Conservation (phyloP, 371 early-diverging fungal genomes). For the Amoeboaphelidium occidentale region DNA sequence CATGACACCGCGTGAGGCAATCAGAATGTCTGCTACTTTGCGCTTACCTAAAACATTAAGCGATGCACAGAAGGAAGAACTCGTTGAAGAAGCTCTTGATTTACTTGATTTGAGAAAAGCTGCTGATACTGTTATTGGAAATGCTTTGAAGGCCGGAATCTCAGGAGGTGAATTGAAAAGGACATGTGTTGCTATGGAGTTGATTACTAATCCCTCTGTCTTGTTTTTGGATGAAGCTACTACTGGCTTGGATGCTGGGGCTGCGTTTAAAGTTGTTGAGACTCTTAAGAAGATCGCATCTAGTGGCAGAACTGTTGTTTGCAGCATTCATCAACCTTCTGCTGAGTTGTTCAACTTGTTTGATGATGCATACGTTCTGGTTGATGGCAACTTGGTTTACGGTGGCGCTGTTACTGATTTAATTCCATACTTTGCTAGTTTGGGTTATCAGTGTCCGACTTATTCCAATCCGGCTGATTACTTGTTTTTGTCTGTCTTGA, state of each 20-base stretch:
- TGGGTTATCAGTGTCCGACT: not conserved
- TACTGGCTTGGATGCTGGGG: constrained; percentile 9
- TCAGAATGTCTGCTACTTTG: not conserved
- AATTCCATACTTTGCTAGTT: not conserved
- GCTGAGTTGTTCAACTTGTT: constrained; percentile 8
- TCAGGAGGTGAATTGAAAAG: constrained; percentile 13
- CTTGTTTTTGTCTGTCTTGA: not conserved
- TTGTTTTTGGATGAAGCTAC: constrained; percentile 15
- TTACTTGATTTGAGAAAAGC: not conserved
- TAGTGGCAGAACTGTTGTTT: not conserved
- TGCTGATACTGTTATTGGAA: not conserved
- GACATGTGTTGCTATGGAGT: constrained; percentile 16
- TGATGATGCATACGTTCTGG: constrained; percentile 9
- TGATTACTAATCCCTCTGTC: constrained; percentile 6
- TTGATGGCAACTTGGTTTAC: constrained; percentile 7
- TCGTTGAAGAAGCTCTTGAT: not conserved
- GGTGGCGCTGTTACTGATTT: constrained; percentile 4
- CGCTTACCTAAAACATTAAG: not conserved
- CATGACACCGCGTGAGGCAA: not conserved
- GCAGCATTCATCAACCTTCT: constrained; percentile 6
- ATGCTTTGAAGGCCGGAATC: not conserved
- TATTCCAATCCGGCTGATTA: constrained; percentile 1
- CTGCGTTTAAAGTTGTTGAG: constrained; percentile 1
- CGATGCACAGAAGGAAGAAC: not conserved
- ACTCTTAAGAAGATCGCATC: not conserved